Percentiles rank a stretch among this genome's conserved stretches.
These are phyloP conservation scores for Houttuynia cordata DNA, from an alignment of 164 flowering plant genomes.

Conservation along the genomic window DNA sequence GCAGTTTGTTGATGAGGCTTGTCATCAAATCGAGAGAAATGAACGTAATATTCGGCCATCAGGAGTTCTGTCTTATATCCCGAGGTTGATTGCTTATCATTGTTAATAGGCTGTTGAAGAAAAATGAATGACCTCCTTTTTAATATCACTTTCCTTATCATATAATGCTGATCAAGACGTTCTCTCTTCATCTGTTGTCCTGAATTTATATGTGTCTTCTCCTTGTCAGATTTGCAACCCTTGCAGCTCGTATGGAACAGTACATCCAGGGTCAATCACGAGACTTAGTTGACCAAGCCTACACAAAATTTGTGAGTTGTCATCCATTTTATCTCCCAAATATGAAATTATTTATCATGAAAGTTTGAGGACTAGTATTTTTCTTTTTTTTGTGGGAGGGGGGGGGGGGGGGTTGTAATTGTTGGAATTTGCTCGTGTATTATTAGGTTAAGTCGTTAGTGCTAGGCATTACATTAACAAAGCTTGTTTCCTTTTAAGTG, in stretches of 20 bases:
- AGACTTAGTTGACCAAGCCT: slow-evolving; percentile 98
- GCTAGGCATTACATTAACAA: no score
- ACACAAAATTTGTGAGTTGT: slow-evolving; percentile 82
- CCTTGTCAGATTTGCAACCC: slow-evolving; percentile 62
- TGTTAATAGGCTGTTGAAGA: neutral
- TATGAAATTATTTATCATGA: neutral
- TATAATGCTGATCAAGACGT: neutral
- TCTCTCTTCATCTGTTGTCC: neutral
- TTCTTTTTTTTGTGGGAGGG: no score
- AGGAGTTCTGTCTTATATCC: slow-evolving; percentile 86
- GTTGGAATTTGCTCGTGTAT: no score
- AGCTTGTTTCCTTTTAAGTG: no score
- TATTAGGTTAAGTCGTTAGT: no score
- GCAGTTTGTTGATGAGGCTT: slow-evolving; percentile 99
- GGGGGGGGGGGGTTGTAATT: no score
- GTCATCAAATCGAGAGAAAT: slow-evolving; percentile 91
- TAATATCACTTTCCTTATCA: no score
- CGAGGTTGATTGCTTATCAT: slow-evolving; percentile 38
- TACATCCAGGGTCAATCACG: slow-evolving; percentile 97
- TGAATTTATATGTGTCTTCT: neutral
- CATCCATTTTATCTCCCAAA: neutral
- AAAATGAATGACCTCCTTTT: no score
- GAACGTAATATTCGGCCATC: slow-evolving; percentile 79
- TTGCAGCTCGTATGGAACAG: slow-evolving; percentile 99
- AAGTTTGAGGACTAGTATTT: no score